Evolutionary conservation across 768 basidiomycete species (phyloP).

Genomic region (Suillus variegatus): DNA sequence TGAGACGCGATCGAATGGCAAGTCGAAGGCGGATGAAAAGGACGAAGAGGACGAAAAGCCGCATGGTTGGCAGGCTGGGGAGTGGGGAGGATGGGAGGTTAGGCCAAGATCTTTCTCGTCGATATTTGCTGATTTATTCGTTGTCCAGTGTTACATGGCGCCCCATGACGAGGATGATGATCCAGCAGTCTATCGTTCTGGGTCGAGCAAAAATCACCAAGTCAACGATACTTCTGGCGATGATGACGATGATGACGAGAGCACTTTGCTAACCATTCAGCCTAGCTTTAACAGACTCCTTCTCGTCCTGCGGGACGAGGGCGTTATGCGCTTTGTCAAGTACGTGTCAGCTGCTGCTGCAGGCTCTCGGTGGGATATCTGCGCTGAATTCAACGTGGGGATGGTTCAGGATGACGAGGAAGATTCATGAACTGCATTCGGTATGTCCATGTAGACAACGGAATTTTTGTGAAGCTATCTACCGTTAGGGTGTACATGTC

Average conservation of each 20-base stretch:
- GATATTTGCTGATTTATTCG: neutral
- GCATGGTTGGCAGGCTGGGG: slow-evolving; percentile 67
- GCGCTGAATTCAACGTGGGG: slow-evolving; percentile 90
- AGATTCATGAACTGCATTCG: slow-evolving; percentile 14
- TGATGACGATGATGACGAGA: slow-evolving; percentile 48
- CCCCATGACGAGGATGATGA: slow-evolving; percentile 95
- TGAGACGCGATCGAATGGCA: slow-evolving; percentile 25
- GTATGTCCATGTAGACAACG: neutral
- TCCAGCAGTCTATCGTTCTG: slow-evolving; percentile 87
- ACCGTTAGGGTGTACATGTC: neutral
- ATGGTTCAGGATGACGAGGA: slow-evolving; percentile 66
- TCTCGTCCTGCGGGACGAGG: slow-evolving; percentile 88
- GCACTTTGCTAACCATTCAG: slow-evolving; percentile 82
- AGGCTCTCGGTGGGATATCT: slow-evolving; percentile 92
- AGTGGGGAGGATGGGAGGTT: slow-evolving; percentile 96
- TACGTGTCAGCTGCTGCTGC: slow-evolving; percentile 89
- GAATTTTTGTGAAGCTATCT: neutral
- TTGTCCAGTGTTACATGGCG: slow-evolving; percentile 83
- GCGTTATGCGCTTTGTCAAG: slow-evolving; percentile 94
- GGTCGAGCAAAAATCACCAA: slow-evolving; percentile 41
- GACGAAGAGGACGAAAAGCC: slow-evolving; percentile 33
- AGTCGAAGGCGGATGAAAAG: slow-evolving; percentile 33
- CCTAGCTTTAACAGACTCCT: slow-evolving; percentile 89
- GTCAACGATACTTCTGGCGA: slow-evolving; percentile 14
- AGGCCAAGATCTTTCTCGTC: slow-evolving; percentile 18